phyloP scores from a whole-genome alignment of 495 filamentous ascomycete species.

The Xylaria palmicola region DNA sequence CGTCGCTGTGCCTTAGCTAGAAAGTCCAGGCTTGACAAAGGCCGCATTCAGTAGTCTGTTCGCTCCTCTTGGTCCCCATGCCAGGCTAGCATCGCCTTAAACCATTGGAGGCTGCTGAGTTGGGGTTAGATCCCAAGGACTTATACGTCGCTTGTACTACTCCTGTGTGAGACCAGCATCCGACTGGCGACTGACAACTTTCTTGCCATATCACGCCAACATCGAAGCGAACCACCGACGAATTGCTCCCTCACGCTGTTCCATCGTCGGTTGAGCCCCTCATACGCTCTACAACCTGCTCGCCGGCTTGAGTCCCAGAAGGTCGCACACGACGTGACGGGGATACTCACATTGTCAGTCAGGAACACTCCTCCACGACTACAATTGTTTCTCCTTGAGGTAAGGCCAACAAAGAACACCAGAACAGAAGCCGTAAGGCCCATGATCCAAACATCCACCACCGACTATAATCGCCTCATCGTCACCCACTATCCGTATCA shows the following conservation, averaged over 20 bases:
- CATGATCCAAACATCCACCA: conserved; percentile 20
- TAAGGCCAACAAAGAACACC: conserved; percentile 25
- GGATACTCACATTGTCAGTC: conserved; percentile 1
- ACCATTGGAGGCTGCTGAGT: neutral
- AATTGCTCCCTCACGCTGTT: too few species aligned
- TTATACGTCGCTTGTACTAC: conserved; percentile 3
- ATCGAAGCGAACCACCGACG: neutral
- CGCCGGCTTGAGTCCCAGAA: neutral
- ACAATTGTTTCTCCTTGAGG: conserved; percentile 10
- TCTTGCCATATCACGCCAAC: neutral
- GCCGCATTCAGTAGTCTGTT: conserved; percentile 17
- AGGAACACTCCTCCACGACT: neutral
- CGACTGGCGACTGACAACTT: neutral
- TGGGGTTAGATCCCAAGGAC: neutral
- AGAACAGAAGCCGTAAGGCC: conserved; percentile 20
- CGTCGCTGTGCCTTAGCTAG: conserved; percentile 10
- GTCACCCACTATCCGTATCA: neutral
- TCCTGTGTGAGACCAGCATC: conserved; percentile 3
- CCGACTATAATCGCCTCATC: conserved; percentile 21
- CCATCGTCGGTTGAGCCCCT: neutral
- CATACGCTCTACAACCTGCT: neutral
- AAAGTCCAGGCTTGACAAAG: conserved; percentile 28
- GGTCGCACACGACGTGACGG: neutral
- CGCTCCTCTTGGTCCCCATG: neutral
- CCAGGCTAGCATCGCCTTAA: conserved; percentile 1